Percentiles rank a stretch among this genome's conserved stretches.
Evolutionary conservation across 2,329 filamentous ascomycete genomes (phyloP).

Genomic region (Albophoma yamanashiensis): DNA sequence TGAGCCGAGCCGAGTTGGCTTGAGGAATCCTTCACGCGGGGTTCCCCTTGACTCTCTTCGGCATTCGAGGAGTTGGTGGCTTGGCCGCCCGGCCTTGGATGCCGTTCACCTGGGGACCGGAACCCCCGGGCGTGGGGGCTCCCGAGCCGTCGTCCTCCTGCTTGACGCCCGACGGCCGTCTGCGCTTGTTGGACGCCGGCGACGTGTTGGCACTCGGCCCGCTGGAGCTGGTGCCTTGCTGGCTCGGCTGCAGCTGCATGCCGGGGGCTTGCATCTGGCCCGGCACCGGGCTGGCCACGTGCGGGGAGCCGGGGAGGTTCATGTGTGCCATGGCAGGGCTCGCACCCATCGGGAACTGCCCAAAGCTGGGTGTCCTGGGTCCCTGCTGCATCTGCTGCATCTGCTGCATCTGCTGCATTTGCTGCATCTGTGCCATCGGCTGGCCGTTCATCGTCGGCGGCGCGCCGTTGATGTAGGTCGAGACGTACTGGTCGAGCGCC

Average conservation of each 20-base stretch:
- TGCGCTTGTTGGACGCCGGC: slow-evolving; percentile 48
- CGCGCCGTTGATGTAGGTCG: slow-evolving; percentile 29
- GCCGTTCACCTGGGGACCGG: slow-evolving; percentile 38
- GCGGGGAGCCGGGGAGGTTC: slow-evolving; percentile 51
- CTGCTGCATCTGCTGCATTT: slow-evolving; percentile 10
- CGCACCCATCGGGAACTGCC: slow-evolving; percentile 46
- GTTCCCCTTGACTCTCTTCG: slow-evolving; percentile 42
- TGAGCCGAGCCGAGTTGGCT: neutral
- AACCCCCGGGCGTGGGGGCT: slow-evolving; percentile 34
- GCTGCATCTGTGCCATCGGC: slow-evolving; percentile 24
- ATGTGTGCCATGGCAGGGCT: slow-evolving; percentile 51
- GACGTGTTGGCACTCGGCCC: slow-evolving; percentile 59
- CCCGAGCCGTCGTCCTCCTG: slow-evolving; percentile 41
- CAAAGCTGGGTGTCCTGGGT: slow-evolving; percentile 43
- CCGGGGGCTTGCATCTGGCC: slow-evolving; percentile 53
- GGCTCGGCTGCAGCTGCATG: slow-evolving; percentile 58
- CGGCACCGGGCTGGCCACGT: slow-evolving; percentile 48
- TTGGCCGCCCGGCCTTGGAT: slow-evolving; percentile 39
- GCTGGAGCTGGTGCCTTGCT: slow-evolving; percentile 56
- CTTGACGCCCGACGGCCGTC: slow-evolving; percentile 47
- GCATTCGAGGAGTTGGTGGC: slow-evolving; percentile 46
- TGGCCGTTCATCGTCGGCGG: slow-evolving; percentile 36
- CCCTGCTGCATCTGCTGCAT: slow-evolving; percentile 26
- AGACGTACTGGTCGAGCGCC: slow-evolving; percentile 51
- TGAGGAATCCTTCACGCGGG: slow-evolving; percentile 14